phyloP scores from a whole-genome alignment of 2,329 filamentous ascomycete genomes.

The Stagonosporopsis tanaceti region DNA sequence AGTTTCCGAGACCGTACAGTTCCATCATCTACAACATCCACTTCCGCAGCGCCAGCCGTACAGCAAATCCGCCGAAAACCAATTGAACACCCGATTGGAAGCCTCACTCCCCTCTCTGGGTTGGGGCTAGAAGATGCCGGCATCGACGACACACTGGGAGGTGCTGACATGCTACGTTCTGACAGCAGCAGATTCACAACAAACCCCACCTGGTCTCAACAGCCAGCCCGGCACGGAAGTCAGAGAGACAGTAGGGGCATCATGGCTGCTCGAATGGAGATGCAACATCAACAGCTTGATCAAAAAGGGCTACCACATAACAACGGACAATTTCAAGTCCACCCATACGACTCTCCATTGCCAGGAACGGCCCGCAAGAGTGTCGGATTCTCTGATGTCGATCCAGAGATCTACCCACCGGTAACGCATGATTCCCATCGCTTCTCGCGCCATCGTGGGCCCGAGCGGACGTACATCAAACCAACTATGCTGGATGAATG shows the following conservation, averaged over 20 bases:
- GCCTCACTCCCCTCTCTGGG: conserved; percentile 31
- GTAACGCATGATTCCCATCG: conserved; percentile 39
- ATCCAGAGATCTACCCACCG: conserved; percentile 32
- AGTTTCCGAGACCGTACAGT: conserved; percentile 44
- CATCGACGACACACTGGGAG: conserved; percentile 38
- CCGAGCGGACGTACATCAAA: conserved; percentile 63
- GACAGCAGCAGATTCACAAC: conserved; percentile 42
- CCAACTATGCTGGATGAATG: conserved; percentile 68
- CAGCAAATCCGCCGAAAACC: conserved; percentile 37
- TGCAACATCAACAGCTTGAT: conserved; percentile 51
- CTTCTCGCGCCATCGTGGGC: conserved; percentile 49
- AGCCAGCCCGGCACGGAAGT: conserved; percentile 27
- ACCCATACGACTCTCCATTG: conserved; percentile 30
- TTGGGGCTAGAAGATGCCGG: conserved; percentile 47
- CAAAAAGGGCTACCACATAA: conserved; percentile 42
- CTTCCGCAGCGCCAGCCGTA: conserved; percentile 14
- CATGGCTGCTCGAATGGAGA: conserved; percentile 46
- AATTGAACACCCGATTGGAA: conserved; percentile 18
- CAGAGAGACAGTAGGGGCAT: conserved; percentile 46
- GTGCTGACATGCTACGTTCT: conserved; percentile 42
- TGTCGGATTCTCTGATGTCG: conserved; percentile 51
- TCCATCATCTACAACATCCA: conserved; percentile 16
- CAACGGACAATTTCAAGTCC: conserved; percentile 46
- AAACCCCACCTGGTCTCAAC: conserved; percentile 29
- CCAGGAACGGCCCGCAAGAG: conserved; percentile 49